These are phyloP conservation scores for Trichosporon sp. DNA, from an alignment of 1,284 basidiomycete species.

Conservation along the genomic window DNA sequence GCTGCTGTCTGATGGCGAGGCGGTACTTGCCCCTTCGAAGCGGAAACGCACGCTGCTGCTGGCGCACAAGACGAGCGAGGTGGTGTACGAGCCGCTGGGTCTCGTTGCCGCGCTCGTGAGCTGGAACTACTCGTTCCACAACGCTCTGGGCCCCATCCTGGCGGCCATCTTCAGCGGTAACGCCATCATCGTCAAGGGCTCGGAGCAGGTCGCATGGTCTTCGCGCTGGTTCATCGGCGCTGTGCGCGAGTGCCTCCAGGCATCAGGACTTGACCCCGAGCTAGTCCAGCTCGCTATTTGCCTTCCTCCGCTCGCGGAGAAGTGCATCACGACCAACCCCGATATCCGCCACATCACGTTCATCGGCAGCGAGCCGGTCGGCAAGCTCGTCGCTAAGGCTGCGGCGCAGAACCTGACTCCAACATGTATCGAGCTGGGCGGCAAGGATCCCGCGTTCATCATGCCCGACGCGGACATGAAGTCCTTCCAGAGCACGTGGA, in stretches of 20 bases:
- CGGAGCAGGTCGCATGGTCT: slow-evolving; percentile 86
- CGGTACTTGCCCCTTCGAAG: slow-evolving; percentile 62
- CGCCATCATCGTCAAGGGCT: slow-evolving; percentile 84
- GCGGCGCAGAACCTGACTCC: slow-evolving; percentile 82
- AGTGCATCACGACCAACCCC: slow-evolving; percentile 66
- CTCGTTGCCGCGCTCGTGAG: slow-evolving; percentile 88
- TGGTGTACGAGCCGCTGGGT: slow-evolving; percentile 88
- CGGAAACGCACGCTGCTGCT: slow-evolving; percentile 70
- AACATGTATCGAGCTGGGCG: slow-evolving; percentile 81
- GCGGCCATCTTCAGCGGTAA: slow-evolving; percentile 87
- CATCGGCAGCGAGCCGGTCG: slow-evolving; percentile 88
- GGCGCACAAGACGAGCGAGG: slow-evolving; percentile 68
- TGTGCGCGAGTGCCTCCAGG: slow-evolving; percentile 65
- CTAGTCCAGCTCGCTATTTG: slow-evolving; percentile 79
- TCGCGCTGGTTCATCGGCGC: slow-evolving; percentile 71
- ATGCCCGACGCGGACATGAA: slow-evolving; percentile 50
- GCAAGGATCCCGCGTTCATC: slow-evolving; percentile 55
- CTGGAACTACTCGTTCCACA: slow-evolving; percentile 72
- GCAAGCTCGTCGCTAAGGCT: slow-evolving; percentile 71
- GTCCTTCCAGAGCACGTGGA: slow-evolving; percentile 54
- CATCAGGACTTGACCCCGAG: slow-evolving; percentile 71
- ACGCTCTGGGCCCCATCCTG: slow-evolving; percentile 86
- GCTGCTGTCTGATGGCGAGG: slow-evolving; percentile 72
- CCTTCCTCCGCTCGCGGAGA: slow-evolving; percentile 77
- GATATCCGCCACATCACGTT: slow-evolving; percentile 65